A percentile compares a stretch with the other conserved stretches of the same genome.
Evolutionary conservation across 2,329 filamentous ascomycete genomes (phyloP).

Genomic region (Trichoderma koningii): DNA sequence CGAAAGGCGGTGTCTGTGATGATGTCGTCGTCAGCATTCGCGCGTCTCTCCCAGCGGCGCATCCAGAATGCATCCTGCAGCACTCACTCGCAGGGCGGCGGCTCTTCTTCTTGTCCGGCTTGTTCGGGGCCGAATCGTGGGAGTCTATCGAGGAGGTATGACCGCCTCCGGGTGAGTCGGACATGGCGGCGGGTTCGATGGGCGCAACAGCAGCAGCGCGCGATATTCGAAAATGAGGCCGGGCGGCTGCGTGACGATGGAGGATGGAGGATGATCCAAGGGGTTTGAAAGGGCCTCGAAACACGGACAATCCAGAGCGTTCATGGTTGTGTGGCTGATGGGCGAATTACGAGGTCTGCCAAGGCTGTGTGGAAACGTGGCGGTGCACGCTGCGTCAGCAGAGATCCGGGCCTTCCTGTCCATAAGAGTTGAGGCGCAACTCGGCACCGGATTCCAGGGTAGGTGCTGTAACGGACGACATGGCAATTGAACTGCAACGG

Average conservation of each 20-base stretch:
- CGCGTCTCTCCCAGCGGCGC: background rate
- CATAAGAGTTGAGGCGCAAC: background rate
- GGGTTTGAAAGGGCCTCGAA: constrained; percentile 18
- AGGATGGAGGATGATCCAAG: constrained; percentile 23
- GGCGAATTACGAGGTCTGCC: constrained; percentile 21
- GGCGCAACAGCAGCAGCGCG: constrained; percentile 28
- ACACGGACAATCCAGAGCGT: constrained; percentile 16
- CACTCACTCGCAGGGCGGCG: constrained; percentile 82
- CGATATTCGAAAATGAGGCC: constrained; percentile 23
- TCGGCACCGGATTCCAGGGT: background rate
- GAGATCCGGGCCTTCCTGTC: constrained; percentile 13
- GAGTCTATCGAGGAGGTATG: constrained; percentile 58
- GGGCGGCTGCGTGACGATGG: constrained; percentile 1
- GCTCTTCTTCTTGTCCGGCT: constrained; percentile 81
- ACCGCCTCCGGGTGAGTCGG: constrained; percentile 50
- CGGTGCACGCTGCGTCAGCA: constrained; percentile 25
- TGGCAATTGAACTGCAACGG: too few species aligned
- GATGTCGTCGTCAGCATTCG: constrained; percentile 11
- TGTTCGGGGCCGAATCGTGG: constrained; percentile 54
- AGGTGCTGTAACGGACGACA: background rate
- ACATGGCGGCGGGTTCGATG: constrained; percentile 44
- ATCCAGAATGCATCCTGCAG: constrained; percentile 36
- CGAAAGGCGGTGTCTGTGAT: constrained; percentile 86
- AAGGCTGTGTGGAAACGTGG: constrained; percentile 15
- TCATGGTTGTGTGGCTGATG: constrained; percentile 25